Conservation (phyloP, 352 stramenopile genomes). For the Pythium phragmiticola region DNA sequence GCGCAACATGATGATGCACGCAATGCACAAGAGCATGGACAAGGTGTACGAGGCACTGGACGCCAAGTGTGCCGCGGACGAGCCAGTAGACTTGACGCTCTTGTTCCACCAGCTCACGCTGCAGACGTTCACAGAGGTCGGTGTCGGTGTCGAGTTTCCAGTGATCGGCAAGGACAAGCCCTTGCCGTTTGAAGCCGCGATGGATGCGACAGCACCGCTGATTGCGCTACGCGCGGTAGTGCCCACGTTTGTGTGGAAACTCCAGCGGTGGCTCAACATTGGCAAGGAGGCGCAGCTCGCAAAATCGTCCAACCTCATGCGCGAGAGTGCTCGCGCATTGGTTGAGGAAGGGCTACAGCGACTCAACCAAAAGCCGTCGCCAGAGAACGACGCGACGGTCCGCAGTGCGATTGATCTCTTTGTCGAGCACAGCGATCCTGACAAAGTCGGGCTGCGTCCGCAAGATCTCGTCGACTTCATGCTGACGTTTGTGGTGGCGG, state of each 20-base stretch:
- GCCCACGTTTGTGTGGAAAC: slow-evolving; percentile 52
- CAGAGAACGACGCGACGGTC: not conserved
- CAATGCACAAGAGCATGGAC: too few species aligned
- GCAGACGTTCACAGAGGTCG: not conserved
- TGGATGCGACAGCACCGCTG: slow-evolving; percentile 35
- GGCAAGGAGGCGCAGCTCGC: slow-evolving; percentile 39
- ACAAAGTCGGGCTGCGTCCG: slow-evolving; percentile 14
- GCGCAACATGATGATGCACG: too few species aligned
- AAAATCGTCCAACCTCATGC: slow-evolving; percentile 17
- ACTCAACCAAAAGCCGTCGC: not conserved
- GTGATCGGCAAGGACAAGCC: slow-evolving; percentile 32
- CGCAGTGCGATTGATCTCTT: slow-evolving; percentile 19
- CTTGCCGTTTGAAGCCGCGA: slow-evolving; percentile 45
- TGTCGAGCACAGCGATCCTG: slow-evolving; percentile 15
- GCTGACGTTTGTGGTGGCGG: slow-evolving; percentile 66
- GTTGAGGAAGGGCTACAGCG: slow-evolving; percentile 26
- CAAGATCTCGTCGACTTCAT: slow-evolving; percentile 58
- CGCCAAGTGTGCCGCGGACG: too few species aligned
- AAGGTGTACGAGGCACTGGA: too few species aligned
- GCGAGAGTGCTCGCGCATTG: slow-evolving; percentile 34
- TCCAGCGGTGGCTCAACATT: slow-evolving; percentile 49
- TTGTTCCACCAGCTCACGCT: too few species aligned
- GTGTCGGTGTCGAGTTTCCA: slow-evolving; percentile 49
- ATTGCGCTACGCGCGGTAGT: slow-evolving; percentile 39
- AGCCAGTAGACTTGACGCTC: too few species aligned